Base-by-base conservation (phyloP, 192 early-diverging fungal species). In the Backusella tarrabulga region DNA sequence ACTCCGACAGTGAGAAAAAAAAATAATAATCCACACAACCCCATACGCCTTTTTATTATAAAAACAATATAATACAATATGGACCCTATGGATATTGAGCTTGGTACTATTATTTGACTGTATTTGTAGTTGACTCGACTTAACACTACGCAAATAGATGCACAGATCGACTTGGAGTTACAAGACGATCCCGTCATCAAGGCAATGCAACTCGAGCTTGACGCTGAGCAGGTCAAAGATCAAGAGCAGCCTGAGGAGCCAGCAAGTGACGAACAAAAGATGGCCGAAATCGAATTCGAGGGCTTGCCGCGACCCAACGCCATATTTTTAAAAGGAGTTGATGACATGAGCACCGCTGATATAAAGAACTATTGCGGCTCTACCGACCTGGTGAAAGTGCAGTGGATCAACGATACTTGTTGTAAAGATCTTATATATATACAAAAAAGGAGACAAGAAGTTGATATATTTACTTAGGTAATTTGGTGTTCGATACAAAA, bases 291-390 rank as follows among this genome's bases (percentile, higher is more conserved):
- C 3, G 56, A 63, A 32, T 72, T 72, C 46, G 71, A 44, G 15
- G 42, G 41, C 5, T 1, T 34, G 5, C 36, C 66, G 23, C 77
- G 77, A 38, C 32, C 67, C 19, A 82, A 82, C 7, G 81, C 86
- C 8, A 73, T 87, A 0, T 75, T 83, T 71, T 67, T 87, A 38
- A 79, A 79, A 34, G 86, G 86, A 32, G 81, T 83, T 19, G 84
- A 87, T 56, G 84, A 83, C 0, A 87, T 87, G 86, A 80, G 79
- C 23, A 87, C 86, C 32, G 76, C 83, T 34, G 86, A 87, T 67
- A 79, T 87, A 19, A 73, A 80, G 50, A 68, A 60, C 1, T 87
- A 87, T 71, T 87, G 85, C 80, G 72, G 78, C 3, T 78, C 71
- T 17, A 76, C 78, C 35, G 74, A 78, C 11, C 77, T 84, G 8